phyloP scores from a whole-genome alignment of 495 filamentous ascomycete species.

The Talaromyces stipitatus region DNA sequence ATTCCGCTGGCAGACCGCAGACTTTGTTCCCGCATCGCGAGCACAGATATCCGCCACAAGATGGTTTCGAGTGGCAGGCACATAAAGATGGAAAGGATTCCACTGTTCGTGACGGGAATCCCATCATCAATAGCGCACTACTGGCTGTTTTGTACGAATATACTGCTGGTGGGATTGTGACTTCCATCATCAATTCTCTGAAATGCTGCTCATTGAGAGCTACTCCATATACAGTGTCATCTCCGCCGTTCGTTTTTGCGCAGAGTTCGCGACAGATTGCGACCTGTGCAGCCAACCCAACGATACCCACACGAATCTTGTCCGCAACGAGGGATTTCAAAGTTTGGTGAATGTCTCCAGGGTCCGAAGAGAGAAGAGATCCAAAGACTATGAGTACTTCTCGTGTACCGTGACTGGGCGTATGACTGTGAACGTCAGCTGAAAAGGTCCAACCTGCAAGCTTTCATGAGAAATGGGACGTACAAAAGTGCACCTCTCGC shows the following conservation, averaged over 20 bases:
- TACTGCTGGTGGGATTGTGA: constrained; percentile 82
- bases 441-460: not conserved
- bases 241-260: constrained; percentile 70
- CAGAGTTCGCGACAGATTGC: constrained; percentile 90
- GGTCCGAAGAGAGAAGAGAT: constrained; percentile 81
- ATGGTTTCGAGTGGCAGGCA: constrained; percentile 82
- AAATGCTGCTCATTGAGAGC: constrained; percentile 86
- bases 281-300: constrained; percentile 86
- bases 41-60: constrained; percentile 83
- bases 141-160: constrained; percentile 58
- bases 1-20: constrained; percentile 85
- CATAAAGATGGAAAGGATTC: constrained; percentile 70
- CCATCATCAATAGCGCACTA: constrained; percentile 90
- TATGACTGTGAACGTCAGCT: constrained; percentile 49
- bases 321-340: constrained; percentile 68
- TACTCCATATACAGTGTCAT: constrained; percentile 69
- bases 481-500: constrained; percentile 79
- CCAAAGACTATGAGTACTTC: constrained; percentile 91
- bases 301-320: constrained; percentile 75
- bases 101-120: constrained; percentile 89
- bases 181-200: constrained; percentile 75
- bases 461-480: constrained; percentile 15
- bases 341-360: constrained; percentile 90
- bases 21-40: constrained; percentile 84
- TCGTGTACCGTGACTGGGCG: constrained; percentile 85